Conservation (phyloP, 2,329 filamentous ascomycete genomes). For the Neofusicoccum laricinum region DNA sequence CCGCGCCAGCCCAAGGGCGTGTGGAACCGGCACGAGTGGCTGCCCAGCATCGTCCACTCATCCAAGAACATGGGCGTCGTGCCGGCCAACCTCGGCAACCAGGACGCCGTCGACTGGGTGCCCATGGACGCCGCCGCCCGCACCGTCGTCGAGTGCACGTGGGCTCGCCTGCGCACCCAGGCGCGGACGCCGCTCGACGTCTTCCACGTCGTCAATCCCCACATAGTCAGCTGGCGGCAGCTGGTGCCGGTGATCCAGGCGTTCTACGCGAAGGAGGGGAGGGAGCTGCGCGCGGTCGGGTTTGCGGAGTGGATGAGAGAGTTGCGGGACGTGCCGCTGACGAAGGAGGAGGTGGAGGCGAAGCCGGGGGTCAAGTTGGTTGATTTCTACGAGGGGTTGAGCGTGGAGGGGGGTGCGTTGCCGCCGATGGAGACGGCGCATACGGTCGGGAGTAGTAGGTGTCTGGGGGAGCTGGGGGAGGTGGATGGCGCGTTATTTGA, state of each 20-base stretch:
- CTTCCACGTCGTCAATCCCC: constrained; percentile 17
- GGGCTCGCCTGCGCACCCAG: not conserved
- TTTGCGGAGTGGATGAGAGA: constrained; percentile 15
- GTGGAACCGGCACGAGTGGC: constrained; percentile 29
- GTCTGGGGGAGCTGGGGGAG: not conserved
- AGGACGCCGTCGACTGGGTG: constrained; percentile 27
- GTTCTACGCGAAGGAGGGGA: not conserved
- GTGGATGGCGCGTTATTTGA: constrained; percentile 12
- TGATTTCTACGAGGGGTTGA: constrained; percentile 19
- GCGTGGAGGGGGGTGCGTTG: not conserved
- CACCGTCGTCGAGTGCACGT: not conserved
- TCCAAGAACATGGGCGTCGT: constrained; percentile 22
- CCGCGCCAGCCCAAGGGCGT: constrained; percentile 21
- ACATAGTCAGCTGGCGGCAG: constrained; percentile 10
- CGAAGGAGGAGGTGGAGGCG: constrained; percentile 10
- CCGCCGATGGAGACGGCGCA: constrained; percentile 6
- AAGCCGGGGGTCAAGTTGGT: constrained; percentile 20
- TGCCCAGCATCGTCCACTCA: constrained; percentile 25
- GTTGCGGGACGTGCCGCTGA: constrained; percentile 14
- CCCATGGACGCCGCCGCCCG: constrained; percentile 18
- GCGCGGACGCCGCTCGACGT: not conserved
- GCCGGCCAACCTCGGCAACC: constrained; percentile 20
- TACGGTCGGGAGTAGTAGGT: not conserved
- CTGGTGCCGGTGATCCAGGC: constrained; percentile 9
- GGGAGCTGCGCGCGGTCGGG: not conserved